Base-by-base conservation (phyloP, 1,139 yeast genomes). In the Yamadazyma atlantica region DNA sequence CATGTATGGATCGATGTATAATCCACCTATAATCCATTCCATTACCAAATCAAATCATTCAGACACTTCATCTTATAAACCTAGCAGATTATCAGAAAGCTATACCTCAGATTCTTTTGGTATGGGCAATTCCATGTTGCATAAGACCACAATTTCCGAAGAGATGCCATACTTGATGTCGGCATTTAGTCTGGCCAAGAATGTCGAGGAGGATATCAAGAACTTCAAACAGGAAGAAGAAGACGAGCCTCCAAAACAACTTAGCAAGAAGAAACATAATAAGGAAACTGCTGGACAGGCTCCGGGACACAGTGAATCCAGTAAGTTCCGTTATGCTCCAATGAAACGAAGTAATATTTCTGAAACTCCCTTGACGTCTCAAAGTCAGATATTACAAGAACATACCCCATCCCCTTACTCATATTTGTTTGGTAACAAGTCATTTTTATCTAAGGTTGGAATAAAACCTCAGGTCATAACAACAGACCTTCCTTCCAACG, bases 161-260 rank as follows among this genome's bases (percentile, higher is more conserved):
- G 80, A 78, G 48, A 56, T 79, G 49, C 85, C 85, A 0, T 71
- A 66, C 45, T 58, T 79, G 47, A 64, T 78, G 74, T 58, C 73
- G 12, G 84, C 82, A n/a, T 79, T 78, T 45, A 69, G 73, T 43
- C 72, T 73, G 45, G 81, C 79, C 2, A 70, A 66, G 43, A 69
- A 68, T 27, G 64, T 74, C 12, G 78, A 74, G 43, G 74, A 72
- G 46, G 82, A 76, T 43, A 60, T 76, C 4, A 60, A 59, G 36
- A 73, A 67, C 42, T 67, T 49, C 48, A 55, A 58, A 33, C 62
- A 55, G 35, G 58, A 56, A 19, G 58, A 50, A 11, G 46, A 45
- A n/a, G 37, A 39, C 13, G n/a, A n/a, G n/a, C n/a, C n/a, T n/a
- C n/a, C n/a, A n/a, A n/a, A n/a, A n/a, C n/a, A n/a, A n/a, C n/a